phyloP scores from a whole-genome alignment of 495 filamentous ascomycete species.

The Glonium stellatum region DNA sequence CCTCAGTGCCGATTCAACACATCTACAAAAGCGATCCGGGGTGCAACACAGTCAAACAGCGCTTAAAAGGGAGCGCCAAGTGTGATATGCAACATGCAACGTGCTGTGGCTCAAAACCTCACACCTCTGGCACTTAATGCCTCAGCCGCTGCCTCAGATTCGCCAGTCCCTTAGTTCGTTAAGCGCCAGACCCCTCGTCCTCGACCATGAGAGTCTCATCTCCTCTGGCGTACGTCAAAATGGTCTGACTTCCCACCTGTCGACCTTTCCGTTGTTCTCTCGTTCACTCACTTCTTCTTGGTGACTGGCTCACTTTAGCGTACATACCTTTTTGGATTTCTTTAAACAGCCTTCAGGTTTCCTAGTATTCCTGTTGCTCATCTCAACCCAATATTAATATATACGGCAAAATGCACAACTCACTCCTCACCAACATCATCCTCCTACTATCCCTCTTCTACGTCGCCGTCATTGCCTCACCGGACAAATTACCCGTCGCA shows the following conservation, averaged over 20 bases:
- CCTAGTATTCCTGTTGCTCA: no score
- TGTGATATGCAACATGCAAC: conserved; percentile 3
- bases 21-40: no score
- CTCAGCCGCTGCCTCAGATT: conserved; percentile 11
- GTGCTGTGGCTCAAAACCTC: neutral
- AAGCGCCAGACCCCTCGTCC: neutral
- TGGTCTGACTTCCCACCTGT: neutral
- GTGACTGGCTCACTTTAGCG: conserved; percentile 1
- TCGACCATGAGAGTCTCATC: neutral
- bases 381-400: no score
- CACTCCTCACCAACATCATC: conserved; percentile 18
- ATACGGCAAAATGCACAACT: conserved; percentile 7
- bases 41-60: no score
- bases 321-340: conserved; percentile 5
- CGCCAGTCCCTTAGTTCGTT: neutral
- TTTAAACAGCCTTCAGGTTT: no score
- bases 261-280: neutral
- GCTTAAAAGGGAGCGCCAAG: no score
- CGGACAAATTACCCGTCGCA: conserved; percentile 1
- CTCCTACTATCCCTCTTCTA: conserved; percentile 13
- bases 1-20: no score
- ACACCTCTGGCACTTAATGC: conserved; percentile 7
- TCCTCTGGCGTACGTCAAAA: neutral
- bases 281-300: conserved; percentile 5
- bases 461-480: conserved; percentile 2